Evolutionary conservation across 768 basidiomycete species (phyloP).

Genomic region (Saitozyma sp.): DNA sequence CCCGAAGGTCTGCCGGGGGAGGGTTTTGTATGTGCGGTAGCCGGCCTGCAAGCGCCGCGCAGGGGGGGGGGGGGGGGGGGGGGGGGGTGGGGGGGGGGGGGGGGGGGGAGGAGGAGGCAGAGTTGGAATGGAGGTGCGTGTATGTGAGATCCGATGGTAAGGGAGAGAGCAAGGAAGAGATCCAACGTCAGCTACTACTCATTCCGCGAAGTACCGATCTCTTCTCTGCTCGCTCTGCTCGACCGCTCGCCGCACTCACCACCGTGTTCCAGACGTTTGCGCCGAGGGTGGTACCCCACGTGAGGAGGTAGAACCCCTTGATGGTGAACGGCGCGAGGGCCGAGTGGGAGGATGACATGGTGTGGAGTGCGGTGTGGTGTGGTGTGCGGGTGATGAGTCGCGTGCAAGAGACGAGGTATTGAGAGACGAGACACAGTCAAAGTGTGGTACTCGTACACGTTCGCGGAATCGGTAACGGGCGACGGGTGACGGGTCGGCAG

Average conservation of each 20-base stretch:
- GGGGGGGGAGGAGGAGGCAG: background rate
- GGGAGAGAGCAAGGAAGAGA: constrained; percentile 2
- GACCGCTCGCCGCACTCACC: constrained; percentile 23
- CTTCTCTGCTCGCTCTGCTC: no score
- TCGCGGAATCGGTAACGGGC: no score
- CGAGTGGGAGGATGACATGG: constrained; percentile 28
- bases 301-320: constrained; percentile 47
- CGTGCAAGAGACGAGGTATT: no score
- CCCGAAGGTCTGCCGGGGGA: constrained; percentile 68
- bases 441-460: no score
- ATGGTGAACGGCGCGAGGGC: constrained; percentile 46
- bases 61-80: background rate
- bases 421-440: no score
- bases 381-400: no score
- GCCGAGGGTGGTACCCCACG: constrained; percentile 46
- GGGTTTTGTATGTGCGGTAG: constrained; percentile 34
- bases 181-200: no score
- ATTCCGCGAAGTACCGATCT: no score
- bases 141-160: background rate
- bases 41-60: constrained; percentile 36
- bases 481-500: no score
- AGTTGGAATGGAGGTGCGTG: background rate
- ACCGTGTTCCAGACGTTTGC: constrained; percentile 42
- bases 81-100: background rate
- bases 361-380: constrained; percentile 9